Conservation (phyloP, 2,329 filamentous ascomycete genomes). For the Conoideocrella luteorostrata region DNA sequence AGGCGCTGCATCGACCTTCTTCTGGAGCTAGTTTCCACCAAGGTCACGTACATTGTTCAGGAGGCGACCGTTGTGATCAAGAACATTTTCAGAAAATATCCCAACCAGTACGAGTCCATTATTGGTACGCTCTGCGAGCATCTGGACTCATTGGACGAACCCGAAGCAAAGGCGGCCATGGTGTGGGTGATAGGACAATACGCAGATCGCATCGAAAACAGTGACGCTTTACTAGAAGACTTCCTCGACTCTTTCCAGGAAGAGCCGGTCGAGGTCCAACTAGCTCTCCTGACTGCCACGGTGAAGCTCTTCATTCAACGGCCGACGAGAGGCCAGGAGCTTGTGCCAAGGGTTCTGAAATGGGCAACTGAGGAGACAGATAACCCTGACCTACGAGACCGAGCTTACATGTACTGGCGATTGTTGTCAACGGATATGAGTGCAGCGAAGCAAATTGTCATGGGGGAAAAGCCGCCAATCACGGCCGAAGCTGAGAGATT, state of each 20-base stretch:
- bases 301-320: slow-evolving; percentile 98
- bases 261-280: slow-evolving; percentile 90
- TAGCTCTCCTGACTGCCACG: slow-evolving; percentile 88
- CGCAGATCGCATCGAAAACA: slow-evolving; percentile 94
- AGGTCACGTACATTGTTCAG: slow-evolving; percentile 97
- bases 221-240: slow-evolving; percentile 86
- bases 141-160: slow-evolving; percentile 91
- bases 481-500: slow-evolving; percentile 94
- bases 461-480: slow-evolving; percentile 96
- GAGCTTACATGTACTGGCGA: slow-evolving; percentile 99
- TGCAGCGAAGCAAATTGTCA: slow-evolving; percentile 80
- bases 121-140: slow-evolving; percentile 95
- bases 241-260: slow-evolving; percentile 92
- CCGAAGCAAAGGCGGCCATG: slow-evolving; percentile 96
- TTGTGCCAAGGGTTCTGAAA: slow-evolving; percentile 91
- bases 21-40: slow-evolving; percentile 91
- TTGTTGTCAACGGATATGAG: slow-evolving; percentile 87
- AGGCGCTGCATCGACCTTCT: slow-evolving; percentile 87
- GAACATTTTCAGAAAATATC: slow-evolving; percentile 99
- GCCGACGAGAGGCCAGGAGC: slow-evolving; percentile 85
- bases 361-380: slow-evolving; percentile 99
- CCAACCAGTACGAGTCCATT: slow-evolving; percentile 97
- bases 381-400: slow-evolving; percentile 90
- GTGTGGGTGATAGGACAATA: slow-evolving; percentile 99
- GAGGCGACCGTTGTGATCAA: slow-evolving; percentile 97